Percentiles rank a stretch among this genome's conserved stretches.
Evolutionary conservation across 345 rosid species (phyloP).

Genomic region (Citrus reticulata): DNA sequence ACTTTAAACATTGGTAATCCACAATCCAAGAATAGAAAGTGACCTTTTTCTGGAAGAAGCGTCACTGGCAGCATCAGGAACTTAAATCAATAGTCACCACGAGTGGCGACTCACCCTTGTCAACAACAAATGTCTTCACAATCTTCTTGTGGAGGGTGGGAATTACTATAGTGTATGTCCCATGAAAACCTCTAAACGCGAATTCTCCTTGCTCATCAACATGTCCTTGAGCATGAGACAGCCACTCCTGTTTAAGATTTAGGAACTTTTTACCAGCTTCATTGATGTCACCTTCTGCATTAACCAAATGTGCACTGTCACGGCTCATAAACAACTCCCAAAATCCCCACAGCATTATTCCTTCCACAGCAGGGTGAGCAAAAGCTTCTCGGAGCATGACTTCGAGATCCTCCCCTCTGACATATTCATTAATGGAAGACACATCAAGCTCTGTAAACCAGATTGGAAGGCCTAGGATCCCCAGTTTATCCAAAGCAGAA

Average conservation of each 20-base stretch:
- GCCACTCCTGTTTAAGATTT: slow-evolving; percentile 73
- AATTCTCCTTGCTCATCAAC: slow-evolving; percentile 56
- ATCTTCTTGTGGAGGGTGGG: slow-evolving; percentile 35
- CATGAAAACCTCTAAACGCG: slow-evolving; percentile 77
- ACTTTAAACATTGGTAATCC: neutral
- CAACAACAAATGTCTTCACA: slow-evolving; percentile 52
- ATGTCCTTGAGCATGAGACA: slow-evolving; percentile 44
- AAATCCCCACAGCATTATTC: slow-evolving; percentile 97
- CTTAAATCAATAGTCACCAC: slow-evolving; percentile 49
- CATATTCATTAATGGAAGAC: slow-evolving; percentile 63
- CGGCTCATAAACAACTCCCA: slow-evolving; percentile 97
- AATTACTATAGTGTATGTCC: slow-evolving; percentile 59
- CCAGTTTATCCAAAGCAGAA: slow-evolving; percentile 70
- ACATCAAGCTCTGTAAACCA: slow-evolving; percentile 98
- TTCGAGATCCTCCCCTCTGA: slow-evolving; percentile 94
- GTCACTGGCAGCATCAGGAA: neutral
- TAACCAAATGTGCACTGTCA: slow-evolving; percentile 65
- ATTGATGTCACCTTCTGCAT: slow-evolving; percentile 89
- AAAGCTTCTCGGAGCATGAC: slow-evolving; percentile 90
- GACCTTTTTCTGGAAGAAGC: slow-evolving; percentile 1
- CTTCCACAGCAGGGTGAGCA: slow-evolving; percentile 93
- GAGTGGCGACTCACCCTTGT: slow-evolving; percentile 57
- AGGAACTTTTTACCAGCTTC: slow-evolving; percentile 76
- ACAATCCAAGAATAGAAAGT: neutral
- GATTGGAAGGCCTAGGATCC: slow-evolving; percentile 74